phyloP scores from a whole-genome alignment of 306 rosid species.

The Phaseolus lunatus region DNA sequence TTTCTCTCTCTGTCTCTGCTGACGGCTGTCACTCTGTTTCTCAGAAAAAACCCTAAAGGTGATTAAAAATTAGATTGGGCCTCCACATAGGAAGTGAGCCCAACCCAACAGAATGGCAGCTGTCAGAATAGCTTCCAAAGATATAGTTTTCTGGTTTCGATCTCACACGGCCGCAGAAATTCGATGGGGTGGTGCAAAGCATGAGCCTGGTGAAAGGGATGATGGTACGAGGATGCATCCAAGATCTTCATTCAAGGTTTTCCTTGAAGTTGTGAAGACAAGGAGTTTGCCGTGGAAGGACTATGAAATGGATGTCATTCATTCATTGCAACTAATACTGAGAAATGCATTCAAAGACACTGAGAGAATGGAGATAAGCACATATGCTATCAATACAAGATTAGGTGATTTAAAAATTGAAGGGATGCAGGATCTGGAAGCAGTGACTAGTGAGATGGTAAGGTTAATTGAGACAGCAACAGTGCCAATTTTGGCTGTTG shows the following conservation, averaged over 20 bases:
- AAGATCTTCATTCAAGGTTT: conserved; percentile 87
- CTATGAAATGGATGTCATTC: conserved; percentile 89
- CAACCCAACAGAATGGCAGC: too few relatives aligned
- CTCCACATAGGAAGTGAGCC: too few relatives aligned
- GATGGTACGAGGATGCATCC: conserved; percentile 80
- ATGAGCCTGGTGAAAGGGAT: conserved; percentile 71
- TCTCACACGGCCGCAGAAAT: conserved; percentile 76
- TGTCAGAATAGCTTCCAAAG: conserved; percentile 66
- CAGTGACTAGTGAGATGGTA: conserved; percentile 87
- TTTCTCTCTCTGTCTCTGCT: too few relatives aligned
- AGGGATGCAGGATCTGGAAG: conserved; percentile 81
- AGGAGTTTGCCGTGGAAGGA: conserved; percentile 86
- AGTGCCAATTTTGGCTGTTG: conserved; percentile 83
- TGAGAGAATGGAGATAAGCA: conserved; percentile 40
- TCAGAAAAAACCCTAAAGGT: too few relatives aligned
- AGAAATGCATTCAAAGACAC: conserved; percentile 72
- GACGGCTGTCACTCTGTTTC: too few relatives aligned
- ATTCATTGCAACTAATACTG: conserved; percentile 85
- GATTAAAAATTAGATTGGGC: too few relatives aligned
- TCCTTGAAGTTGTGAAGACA: conserved; percentile 77
- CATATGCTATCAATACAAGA: conserved; percentile 53
- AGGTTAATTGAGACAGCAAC: conserved; percentile 86
- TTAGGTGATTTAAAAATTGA: conserved; percentile 68
- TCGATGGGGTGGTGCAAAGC: conserved; percentile 89
- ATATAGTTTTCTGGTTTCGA: conserved; percentile 79